Conservation (phyloP, 306 rosid genomes). For the Erythrophleum fordii region DNA sequence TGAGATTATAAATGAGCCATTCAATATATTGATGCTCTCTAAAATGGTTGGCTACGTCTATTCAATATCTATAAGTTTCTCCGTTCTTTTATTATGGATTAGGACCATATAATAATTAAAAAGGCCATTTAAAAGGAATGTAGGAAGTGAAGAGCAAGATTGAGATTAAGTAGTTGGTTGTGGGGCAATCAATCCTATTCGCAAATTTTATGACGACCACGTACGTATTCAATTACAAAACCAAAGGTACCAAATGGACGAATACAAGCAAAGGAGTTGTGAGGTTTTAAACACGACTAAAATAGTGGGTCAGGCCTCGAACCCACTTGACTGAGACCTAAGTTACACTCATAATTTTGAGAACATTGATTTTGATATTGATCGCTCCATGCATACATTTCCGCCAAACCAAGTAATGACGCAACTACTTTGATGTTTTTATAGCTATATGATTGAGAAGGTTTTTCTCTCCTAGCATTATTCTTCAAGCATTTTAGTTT, state of each 20-base stretch:
- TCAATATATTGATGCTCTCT: slow-evolving; percentile 15
- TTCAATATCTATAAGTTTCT: background rate
- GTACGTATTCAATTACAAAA: background rate
- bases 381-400: slow-evolving; percentile 23
- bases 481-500: background rate
- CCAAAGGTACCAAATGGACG: background rate
- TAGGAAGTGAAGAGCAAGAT: slow-evolving; percentile 25
- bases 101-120: background rate
- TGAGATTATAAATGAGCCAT: background rate
- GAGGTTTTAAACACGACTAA: slow-evolving; percentile 25
- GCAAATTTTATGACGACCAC: background rate
- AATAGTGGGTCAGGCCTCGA: slow-evolving; percentile 26
- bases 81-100: background rate
- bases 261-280: slow-evolving; percentile 15
- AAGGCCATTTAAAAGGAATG: slow-evolving; percentile 1
- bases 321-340: slow-evolving; percentile 44
- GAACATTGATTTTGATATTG: background rate
- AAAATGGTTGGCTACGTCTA: slow-evolving; percentile 28
- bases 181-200: background rate
- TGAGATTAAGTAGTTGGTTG: slow-evolving; percentile 22
- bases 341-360: slow-evolving; percentile 25
- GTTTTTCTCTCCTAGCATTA: background rate
- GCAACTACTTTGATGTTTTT: slow-evolving; percentile 29
- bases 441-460: background rate
- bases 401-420: slow-evolving; percentile 39